Conservation (phyloP, 108 stramenopile genomes). For the Fragilaria crotonensis region DNA sequence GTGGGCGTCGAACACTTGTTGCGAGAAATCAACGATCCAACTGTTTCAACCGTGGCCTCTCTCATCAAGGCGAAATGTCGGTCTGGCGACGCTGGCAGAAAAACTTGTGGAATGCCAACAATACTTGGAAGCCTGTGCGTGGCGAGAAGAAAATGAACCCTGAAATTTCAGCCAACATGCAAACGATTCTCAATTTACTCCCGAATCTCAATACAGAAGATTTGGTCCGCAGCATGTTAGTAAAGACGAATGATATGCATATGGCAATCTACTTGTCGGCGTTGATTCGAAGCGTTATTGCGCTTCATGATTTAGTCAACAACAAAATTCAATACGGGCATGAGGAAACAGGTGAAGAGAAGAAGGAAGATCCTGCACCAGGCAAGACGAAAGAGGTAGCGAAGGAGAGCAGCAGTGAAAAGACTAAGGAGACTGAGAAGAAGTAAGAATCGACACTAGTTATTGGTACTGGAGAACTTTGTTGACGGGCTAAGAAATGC, state of each 20-base stretch:
- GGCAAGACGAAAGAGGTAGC: no score
- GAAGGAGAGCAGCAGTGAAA: no score
- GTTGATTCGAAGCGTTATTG: constrained; percentile 91
- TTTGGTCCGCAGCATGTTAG: constrained; percentile 81
- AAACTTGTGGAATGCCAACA: constrained; percentile 92
- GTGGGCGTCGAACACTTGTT: constrained; percentile 98
- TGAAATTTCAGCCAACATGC: constrained; percentile 90
- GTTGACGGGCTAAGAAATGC: no score
- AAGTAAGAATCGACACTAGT: no score
- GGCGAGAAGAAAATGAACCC: constrained; percentile 65
- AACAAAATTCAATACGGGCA: constrained; percentile 90
- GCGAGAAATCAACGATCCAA: constrained; percentile 99
- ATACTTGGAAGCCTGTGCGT: constrained; percentile 78
- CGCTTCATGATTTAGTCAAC: constrained; percentile 92
- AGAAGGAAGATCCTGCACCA: constrained; percentile 31
- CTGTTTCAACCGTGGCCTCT: constrained; percentile 85
- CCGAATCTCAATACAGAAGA: constrained; percentile 96
- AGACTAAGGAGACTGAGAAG: no score
- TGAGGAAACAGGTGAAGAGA: constrained; percentile 30
- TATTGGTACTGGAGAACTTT: no score
- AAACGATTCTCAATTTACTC: constrained; percentile 93
- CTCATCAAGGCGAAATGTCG: constrained; percentile 93
- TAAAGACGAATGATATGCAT: constrained; percentile 99
- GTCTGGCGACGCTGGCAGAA: constrained; percentile 75
- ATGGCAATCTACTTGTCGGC: constrained; percentile 85